A percentile compares a stretch with the other conserved stretches of the same genome.
These are phyloP conservation scores for Fonsecaea pedrosoi DNA, from an alignment of 2,329 filamentous ascomycete genomes.

Conservation along the genomic window DNA sequence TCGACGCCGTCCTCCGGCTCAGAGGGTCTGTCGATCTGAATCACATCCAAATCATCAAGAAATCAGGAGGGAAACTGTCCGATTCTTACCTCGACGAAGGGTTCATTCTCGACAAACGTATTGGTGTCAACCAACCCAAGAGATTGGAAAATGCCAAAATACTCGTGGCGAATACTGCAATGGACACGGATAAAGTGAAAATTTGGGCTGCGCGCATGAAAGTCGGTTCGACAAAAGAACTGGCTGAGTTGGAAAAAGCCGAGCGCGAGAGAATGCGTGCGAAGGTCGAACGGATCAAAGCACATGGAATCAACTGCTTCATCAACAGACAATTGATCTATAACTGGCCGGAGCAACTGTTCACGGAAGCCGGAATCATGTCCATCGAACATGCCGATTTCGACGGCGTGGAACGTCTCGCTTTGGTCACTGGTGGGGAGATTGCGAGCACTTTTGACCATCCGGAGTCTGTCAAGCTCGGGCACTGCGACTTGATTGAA, in stretches of 20 bases:
- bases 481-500: conserved; percentile 93
- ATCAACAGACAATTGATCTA: conserved; percentile 99
- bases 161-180: conserved; percentile 93
- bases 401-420: conserved; percentile 93
- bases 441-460: conserved; percentile 98
- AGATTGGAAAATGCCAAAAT: conserved; percentile 98
- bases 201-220: conserved; percentile 98
- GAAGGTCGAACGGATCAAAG: conserved; percentile 98
- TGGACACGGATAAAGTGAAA: conserved; percentile 99
- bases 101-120: conserved; percentile 99
- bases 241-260: conserved; percentile 97
- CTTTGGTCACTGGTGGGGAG: conserved; percentile 94
- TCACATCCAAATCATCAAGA: conserved; percentile 99
- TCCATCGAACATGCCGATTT: conserved; percentile 99
- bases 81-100: conserved; percentile 98
- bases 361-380: conserved; percentile 96
- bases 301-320: conserved; percentile 99
- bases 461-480: conserved; percentile 94
- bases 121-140: conserved; percentile 98
- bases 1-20: conserved; percentile 88
- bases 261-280: conserved; percentile 99
- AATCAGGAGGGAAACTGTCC: conserved; percentile 94
- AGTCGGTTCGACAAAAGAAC: conserved; percentile 92
- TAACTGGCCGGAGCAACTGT: conserved; percentile 99
- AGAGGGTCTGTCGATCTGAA: conserved; percentile 91